Evolutionary conservation across 345 rosid species (phyloP).

Genomic region (Orychophragmus violaceus): DNA sequence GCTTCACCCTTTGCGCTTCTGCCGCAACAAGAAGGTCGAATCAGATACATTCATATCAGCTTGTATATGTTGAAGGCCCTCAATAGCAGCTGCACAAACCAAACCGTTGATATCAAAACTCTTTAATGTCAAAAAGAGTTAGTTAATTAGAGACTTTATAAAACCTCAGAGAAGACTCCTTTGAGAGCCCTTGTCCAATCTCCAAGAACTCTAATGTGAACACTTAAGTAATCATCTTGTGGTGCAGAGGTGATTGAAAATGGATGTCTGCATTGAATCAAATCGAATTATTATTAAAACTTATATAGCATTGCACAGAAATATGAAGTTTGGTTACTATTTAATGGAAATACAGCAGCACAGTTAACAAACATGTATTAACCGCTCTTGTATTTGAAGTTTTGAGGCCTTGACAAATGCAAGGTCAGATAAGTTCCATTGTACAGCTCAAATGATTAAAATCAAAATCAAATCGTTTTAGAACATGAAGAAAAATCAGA

Average conservation of each 20-base stretch:
- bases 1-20: no score
- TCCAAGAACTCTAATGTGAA: conserved; percentile 64
- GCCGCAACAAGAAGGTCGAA: no score
- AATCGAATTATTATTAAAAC: background rate
- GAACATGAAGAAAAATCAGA: no score
- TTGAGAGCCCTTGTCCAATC: conserved; percentile 73
- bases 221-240: conserved; percentile 63
- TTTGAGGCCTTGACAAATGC: conserved; percentile 65
- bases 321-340: conserved; percentile 36
- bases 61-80: no score
- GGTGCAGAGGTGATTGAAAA: conserved; percentile 82
- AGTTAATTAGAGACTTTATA: background rate
- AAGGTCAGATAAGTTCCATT: no score
- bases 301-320: background rate
- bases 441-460: no score
- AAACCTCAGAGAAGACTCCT: conserved; percentile 61
- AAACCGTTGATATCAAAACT: background rate
- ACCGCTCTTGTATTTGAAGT: conserved; percentile 72
- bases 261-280: conserved; percentile 56
- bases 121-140: background rate
- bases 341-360: conserved; percentile 78
- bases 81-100: no score
- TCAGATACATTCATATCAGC: no score
- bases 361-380: conserved; percentile 78
- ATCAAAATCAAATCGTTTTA: no score